phyloP scores from a whole-genome alignment of 441 rosid genomes.

The Lepidium campestre region DNA sequence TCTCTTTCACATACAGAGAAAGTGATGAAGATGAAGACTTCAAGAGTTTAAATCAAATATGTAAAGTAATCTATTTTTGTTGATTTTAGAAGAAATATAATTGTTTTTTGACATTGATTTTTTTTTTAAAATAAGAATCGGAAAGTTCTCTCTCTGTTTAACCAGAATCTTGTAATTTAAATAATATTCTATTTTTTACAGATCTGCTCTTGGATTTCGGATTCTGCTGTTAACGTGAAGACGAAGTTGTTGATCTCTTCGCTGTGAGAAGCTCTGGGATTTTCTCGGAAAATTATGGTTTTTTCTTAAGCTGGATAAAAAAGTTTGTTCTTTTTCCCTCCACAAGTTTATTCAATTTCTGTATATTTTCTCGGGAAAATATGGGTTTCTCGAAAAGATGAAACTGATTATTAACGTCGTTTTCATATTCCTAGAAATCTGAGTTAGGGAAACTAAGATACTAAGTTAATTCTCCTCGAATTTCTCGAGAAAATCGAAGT shows the following conservation, averaged over 20 bases:
- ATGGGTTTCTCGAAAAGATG: neutral
- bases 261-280: neutral
- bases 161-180: conserved; percentile 11
- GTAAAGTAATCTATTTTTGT: neutral
- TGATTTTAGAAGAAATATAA: neutral
- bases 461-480: neutral
- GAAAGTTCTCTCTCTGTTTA: neutral
- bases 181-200: conserved; percentile 14
- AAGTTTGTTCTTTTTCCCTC: neutral
- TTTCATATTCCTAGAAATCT: conserved; percentile 18
- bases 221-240: conserved; percentile 17
- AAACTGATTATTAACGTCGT: neutral
- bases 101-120: conserved; percentile 14
- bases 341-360: no score
- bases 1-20: neutral
- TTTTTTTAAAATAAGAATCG: neutral
- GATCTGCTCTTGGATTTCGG: conserved; percentile 26
- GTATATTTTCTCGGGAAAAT: neutral
- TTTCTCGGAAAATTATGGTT: neutral
- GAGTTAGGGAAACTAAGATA: conserved; percentile 13
- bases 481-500: conserved; percentile 17
- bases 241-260: conserved; percentile 3
- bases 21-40: neutral
- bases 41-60: conserved; percentile 1
- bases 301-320: neutral